Evolutionary conservation across 2,329 filamentous ascomycete species (phyloP).

Genomic region (Meredithiella fracta): DNA sequence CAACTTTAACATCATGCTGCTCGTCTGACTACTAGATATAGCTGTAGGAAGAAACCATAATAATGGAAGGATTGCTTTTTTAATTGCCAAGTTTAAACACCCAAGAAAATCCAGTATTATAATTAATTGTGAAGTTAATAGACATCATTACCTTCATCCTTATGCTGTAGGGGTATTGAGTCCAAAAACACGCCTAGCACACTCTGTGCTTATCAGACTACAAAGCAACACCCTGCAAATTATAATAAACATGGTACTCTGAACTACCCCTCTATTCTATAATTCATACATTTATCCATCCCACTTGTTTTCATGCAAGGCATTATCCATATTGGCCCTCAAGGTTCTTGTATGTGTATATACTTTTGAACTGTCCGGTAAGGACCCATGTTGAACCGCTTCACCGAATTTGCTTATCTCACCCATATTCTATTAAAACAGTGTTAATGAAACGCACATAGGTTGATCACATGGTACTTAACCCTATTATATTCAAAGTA

Average conservation of each 20-base stretch:
- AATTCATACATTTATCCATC: not conserved
- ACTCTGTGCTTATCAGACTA: too few relatives aligned
- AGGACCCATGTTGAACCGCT: not conserved
- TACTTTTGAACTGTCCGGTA: slow-evolving; percentile 8
- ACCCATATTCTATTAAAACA: not conserved
- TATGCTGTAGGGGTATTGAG: too few relatives aligned
- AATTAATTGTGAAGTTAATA: too few relatives aligned
- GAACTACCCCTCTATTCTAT: too few relatives aligned
- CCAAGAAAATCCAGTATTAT: too few relatives aligned
- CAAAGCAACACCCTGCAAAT: too few relatives aligned
- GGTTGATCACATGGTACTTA: not conserved
- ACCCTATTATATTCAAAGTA: not conserved
- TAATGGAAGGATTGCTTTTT: not conserved
- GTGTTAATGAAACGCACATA: not conserved
- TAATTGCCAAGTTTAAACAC: too few relatives aligned
- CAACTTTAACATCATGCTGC: not conserved
- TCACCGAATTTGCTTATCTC: not conserved
- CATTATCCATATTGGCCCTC: slow-evolving; percentile 6
- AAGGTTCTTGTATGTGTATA: slow-evolving; percentile 2
- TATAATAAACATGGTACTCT: too few relatives aligned
- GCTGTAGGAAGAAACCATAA: not conserved
- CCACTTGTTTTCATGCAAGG: slow-evolving; percentile 2
- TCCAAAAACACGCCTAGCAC: too few relatives aligned
- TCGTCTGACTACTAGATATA: not conserved
- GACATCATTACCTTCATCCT: too few relatives aligned